These are phyloP conservation scores for Coemansia sp. DNA, from an alignment of 192 early-diverging fungal species.

Conservation along the genomic window DNA sequence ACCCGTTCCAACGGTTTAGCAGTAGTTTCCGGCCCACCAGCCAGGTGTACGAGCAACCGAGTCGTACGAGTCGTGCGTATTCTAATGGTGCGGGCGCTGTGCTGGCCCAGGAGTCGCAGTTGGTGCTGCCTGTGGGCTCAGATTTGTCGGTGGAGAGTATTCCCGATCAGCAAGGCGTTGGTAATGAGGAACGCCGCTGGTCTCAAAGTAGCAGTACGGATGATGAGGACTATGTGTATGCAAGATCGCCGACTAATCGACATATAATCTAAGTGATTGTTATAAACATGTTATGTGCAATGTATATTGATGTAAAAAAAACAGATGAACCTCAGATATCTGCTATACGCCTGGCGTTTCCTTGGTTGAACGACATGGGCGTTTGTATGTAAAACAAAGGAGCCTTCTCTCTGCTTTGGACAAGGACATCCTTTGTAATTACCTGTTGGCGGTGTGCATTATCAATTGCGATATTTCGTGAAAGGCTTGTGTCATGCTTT, in stretches of 20 bases:
- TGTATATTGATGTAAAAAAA: neutral
- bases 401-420: no score
- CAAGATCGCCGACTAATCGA: neutral
- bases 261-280: slow-evolving; percentile 4
- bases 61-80: neutral
- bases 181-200: neutral
- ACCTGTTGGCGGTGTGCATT: no score
- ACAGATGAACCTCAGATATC: neutral
- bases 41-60: neutral
- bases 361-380: no score
- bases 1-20: slow-evolving; percentile 19
- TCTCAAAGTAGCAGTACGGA: slow-evolving; percentile 1
- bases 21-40: slow-evolving; percentile 6
- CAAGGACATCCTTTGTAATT: no score
- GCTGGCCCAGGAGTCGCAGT: slow-evolving; percentile 17
- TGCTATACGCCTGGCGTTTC: no score
- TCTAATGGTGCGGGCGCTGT: neutral
- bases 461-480: no score
- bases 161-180: neutral
- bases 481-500: no score
- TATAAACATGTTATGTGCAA: neutral
- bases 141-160: slow-evolving; percentile 8
- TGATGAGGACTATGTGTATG: neutral
- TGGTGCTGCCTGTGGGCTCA: neutral
- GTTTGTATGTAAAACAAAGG: no score